Evolutionary conservation across 169 alveolate species (phyloP).

Genomic region (Plasmodium falciparum): DNA sequence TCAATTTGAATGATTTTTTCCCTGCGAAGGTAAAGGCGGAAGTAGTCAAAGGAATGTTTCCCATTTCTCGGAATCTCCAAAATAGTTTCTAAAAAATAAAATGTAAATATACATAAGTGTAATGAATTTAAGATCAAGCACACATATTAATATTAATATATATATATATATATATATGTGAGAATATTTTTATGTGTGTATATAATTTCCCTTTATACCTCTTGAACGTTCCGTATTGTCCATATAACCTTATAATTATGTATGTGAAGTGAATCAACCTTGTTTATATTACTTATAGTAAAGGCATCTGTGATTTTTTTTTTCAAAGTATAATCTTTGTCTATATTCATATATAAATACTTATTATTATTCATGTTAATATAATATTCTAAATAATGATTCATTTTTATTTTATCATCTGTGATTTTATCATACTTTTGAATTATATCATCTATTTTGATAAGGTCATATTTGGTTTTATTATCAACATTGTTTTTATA

Average conservation of each 20-base stretch:
- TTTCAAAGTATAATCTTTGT: slow-evolving; percentile 71
- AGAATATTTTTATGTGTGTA: background rate
- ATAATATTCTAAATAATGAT: slow-evolving; percentile 55
- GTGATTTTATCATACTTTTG: slow-evolving; percentile 36
- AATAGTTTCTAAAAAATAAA: slow-evolving; percentile 36
- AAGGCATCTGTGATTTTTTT: slow-evolving; percentile 67
- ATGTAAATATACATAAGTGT: slow-evolving; percentile 5
- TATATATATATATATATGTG: too few species aligned
- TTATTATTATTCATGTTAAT: slow-evolving; percentile 73
- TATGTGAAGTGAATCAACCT: slow-evolving; percentile 74
- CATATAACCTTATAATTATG: slow-evolving; percentile 76
- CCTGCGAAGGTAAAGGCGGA: slow-evolving; percentile 76
- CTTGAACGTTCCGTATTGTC: slow-evolving; percentile 76
- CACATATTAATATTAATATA: background rate
- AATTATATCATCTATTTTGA: slow-evolving; percentile 40
- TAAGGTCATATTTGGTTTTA: slow-evolving; percentile 44
- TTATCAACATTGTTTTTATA: slow-evolving; percentile 43
- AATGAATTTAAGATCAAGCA: too few species aligned
- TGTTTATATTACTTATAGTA: slow-evolving; percentile 69
- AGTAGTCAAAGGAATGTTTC: slow-evolving; percentile 71
- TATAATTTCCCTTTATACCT: slow-evolving; percentile 32
- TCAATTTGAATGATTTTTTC: slow-evolving; percentile 72
- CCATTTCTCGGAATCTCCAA: slow-evolving; percentile 78
- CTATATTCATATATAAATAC: slow-evolving; percentile 67
- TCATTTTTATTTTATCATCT: slow-evolving; percentile 66